Base-by-base conservation (phyloP, 2,329 filamentous ascomycete species). In the Akanthomyces uredinophilus region DNA sequence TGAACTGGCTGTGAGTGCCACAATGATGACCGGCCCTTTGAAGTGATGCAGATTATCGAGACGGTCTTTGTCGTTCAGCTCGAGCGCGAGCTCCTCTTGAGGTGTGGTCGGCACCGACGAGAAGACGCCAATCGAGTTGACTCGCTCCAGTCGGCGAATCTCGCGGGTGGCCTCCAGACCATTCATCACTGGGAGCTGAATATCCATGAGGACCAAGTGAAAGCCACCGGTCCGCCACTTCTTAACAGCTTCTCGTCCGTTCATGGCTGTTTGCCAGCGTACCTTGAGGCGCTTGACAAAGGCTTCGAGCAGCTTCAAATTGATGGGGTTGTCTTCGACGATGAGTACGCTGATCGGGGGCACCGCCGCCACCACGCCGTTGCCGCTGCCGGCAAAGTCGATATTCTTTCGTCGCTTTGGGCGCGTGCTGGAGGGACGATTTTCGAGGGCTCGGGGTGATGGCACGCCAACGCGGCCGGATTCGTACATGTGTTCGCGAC, bases 321-420 rank as follows among this genome's bases (percentile, higher is more conserved):
- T 99, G 82, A 99, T 98, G 66, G 95, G 92, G 74, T 99, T 99
- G 78, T 99, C 95, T 78, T 99, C 95, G 16, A 99, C 95, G 64
- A 99, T 96, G 49, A 99, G 81, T 8, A 98, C 93, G 68, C 96
- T 98, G 77, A 99, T 98, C 1, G 95, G 94, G 8, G 95, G 95
- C 0, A 98, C 92, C 1, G 87, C 87, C 60, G 88, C 89, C 67
- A 94, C 92, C 32, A 96, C 83, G 69, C 91, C 81, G 35, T 85
- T 87, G 6, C 47, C 37, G 39, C 8, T 35, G n/a, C 50, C n/a
- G 50, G 29, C 29, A 37, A 39, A 72, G 22, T 79, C 77, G 35
- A 72, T 71, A 32, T 72, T 74, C 68, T 85, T 87, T 73, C 65
- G 77, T 73, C 83, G 86, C 70, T 82, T 84, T 10, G 71, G 66